Percentiles rank a stretch among this genome's conserved stretches.
These are phyloP conservation scores for Plasmodium vivax DNA, from an alignment of 169 alveolate species.

Conservation along the genomic window DNA sequence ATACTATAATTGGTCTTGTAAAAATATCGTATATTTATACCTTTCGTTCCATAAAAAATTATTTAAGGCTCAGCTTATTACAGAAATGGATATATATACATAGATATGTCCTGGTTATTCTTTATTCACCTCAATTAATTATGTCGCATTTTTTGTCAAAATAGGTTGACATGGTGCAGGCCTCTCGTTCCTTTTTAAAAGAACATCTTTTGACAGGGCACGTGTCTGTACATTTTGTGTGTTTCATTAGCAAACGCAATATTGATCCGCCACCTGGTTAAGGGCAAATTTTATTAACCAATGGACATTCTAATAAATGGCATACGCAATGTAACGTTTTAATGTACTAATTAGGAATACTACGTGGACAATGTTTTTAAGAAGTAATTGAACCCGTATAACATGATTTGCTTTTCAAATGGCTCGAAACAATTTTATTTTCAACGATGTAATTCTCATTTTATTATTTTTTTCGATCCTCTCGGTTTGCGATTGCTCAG, in stretches of 20 bases:
- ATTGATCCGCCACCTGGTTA: background rate
- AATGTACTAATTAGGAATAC: background rate
- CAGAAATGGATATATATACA: background rate
- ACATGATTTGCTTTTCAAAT: background rate
- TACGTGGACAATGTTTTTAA: background rate
- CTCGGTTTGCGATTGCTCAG: background rate
- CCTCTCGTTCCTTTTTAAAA: background rate
- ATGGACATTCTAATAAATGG: background rate
- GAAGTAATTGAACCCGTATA: background rate
- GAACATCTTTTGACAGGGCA: background rate
- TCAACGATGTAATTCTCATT: background rate
- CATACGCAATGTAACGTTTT: background rate
- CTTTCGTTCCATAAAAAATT: background rate
- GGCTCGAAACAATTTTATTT: background rate
- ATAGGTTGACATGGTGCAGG: background rate
- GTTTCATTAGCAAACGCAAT: background rate
- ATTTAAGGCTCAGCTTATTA: background rate
- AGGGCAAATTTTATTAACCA: background rate
- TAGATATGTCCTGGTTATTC: background rate
- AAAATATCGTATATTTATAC: background rate
- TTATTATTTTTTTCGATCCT: background rate
- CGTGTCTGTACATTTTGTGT: background rate
- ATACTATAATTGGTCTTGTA: background rate
- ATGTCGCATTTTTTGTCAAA: background rate
- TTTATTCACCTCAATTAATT: background rate